These are phyloP conservation scores for Lodderomyces margitis DNA, from an alignment of 1,139 yeast genomes.

Conservation along the genomic window DNA sequence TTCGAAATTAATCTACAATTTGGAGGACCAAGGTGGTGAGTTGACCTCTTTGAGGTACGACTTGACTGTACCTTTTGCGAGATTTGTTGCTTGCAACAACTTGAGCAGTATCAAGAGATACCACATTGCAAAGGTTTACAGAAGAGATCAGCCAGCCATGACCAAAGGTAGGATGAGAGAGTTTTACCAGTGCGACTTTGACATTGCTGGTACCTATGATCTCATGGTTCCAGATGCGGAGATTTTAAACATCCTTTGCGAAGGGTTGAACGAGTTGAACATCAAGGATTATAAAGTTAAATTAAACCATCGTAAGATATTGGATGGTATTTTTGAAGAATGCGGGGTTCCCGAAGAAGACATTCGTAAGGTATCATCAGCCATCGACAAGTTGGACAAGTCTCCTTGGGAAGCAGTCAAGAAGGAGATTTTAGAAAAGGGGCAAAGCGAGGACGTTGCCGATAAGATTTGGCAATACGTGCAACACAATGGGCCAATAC, in stretches of 20 bases:
- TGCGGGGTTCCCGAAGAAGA: constrained; percentile 95
- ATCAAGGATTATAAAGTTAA: constrained; percentile 86
- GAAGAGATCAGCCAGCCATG: constrained; percentile 99
- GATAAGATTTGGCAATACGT: constrained; percentile 91
- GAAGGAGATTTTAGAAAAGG: constrained; percentile 84
- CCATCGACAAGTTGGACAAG: constrained; percentile 95
- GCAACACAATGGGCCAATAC: constrained; percentile 72
- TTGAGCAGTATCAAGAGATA: constrained; percentile 85
- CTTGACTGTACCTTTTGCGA: constrained; percentile 95
- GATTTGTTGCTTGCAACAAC: constrained; percentile 94
- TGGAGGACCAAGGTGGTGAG: constrained; percentile 99
- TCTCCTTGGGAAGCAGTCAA: constrained; percentile 92
- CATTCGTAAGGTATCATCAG: constrained; percentile 88
- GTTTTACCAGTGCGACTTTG: constrained; percentile 97
- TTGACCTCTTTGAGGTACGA: constrained; percentile 92
- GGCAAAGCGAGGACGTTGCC: constrained; percentile 87
- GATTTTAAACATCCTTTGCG: constrained; percentile 73
- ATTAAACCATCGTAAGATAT: constrained; percentile 88
- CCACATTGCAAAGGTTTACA: constrained; percentile 95
- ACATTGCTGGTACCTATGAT: constrained; percentile 89
- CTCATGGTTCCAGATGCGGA: constrained; percentile 96
- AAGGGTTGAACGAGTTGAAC: constrained; percentile 81
- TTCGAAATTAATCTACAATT: constrained; percentile 88
- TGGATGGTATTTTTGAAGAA: constrained; percentile 92
- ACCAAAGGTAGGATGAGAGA: constrained; percentile 99